Evolutionary conservation across 768 basidiomycete genomes (phyloP), one percentile per base, ranked within the genome.

Genomic region (Rhodotorula kratochvilovae): DNA sequence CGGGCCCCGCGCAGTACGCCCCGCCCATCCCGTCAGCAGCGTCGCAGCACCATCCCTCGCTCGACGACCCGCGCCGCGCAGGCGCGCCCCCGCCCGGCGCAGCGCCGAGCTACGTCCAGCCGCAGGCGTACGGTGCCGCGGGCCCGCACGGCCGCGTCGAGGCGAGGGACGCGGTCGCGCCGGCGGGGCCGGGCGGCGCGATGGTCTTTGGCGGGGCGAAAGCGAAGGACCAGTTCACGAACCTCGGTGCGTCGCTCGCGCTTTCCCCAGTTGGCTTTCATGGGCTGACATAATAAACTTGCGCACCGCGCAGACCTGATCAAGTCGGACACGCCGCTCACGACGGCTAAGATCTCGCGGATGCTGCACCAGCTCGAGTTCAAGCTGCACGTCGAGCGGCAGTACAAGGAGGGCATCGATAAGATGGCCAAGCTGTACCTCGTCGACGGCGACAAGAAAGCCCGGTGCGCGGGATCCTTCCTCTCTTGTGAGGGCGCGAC

Each of bases 321-420:
- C 81, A 94, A 94, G 82, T 93, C 93, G 73, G 96, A 99, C 82
- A 94, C 94, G 56, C 94, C 95, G 25, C 87, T 95, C 79, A 93
- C 92, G 29, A 89, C 94, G 3, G 89, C 91, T 76, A 98, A 95
- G 84, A 98, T 99, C 80, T 91, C 92, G 53, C 87, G 87, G 76
- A 97, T 98, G 94, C 87, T 98, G 61, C 94, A 97, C 81, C 94
- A 97, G 81, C 88, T 99, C 72, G 94, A 98, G 82, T 99, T 97
- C 86, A 99, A 99, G 83, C 87, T 97, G 66, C 91, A 95, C 81
- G 92, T 99, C 74, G 96, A 99, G 82, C 87, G 90, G 83, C 93
- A 98, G 82, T 97, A 97, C 84, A 95, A 94, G 84, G 86, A 89
- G 80, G 96, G 96, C 53, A 96, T 97, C 74, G 94, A 98, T 82